Evolutionary conservation across 75 land plant species (phyloP).

Genomic region (Cryptomeria japonica): DNA sequence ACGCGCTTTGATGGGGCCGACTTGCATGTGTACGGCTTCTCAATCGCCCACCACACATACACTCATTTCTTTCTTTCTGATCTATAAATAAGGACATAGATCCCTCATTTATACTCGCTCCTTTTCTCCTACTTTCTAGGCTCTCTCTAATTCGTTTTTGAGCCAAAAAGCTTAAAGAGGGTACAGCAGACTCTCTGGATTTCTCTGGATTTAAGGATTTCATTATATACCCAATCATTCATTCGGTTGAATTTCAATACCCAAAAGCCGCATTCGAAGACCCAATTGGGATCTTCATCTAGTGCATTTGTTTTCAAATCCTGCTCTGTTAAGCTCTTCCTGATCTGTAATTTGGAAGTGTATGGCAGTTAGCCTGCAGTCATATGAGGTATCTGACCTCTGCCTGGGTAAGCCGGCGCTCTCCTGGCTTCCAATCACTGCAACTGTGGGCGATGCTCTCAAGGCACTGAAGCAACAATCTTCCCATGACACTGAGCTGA

Average conservation of each 20-base stretch:
- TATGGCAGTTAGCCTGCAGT: constrained; percentile 72
- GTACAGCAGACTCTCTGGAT: not conserved
- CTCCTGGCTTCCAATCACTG: constrained; percentile 34
- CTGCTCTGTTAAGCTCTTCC: not conserved
- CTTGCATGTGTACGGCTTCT: not conserved
- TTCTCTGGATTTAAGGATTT: not conserved
- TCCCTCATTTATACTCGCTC: not conserved
- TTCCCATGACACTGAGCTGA: constrained; percentile 26
- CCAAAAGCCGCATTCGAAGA: not conserved
- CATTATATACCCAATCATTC: not conserved
- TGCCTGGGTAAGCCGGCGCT: constrained; percentile 83
- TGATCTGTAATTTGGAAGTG: constrained; percentile 27
- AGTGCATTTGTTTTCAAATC: not conserved
- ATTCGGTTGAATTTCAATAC: not conserved
- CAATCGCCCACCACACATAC: not conserved
- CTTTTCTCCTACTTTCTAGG: not conserved
- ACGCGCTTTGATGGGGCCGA: not conserved
- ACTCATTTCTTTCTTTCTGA: not conserved
- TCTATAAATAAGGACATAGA: not conserved
- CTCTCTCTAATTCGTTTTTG: not conserved
- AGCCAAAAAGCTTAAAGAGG: not conserved
- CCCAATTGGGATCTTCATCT: not conserved
- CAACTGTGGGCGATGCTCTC: constrained; percentile 65
- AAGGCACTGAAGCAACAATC: constrained; percentile 25
- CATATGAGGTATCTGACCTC: constrained; percentile 69